Base-by-base conservation (phyloP, 176 grass and related monocot genomes). In the Musa itinerans region DNA sequence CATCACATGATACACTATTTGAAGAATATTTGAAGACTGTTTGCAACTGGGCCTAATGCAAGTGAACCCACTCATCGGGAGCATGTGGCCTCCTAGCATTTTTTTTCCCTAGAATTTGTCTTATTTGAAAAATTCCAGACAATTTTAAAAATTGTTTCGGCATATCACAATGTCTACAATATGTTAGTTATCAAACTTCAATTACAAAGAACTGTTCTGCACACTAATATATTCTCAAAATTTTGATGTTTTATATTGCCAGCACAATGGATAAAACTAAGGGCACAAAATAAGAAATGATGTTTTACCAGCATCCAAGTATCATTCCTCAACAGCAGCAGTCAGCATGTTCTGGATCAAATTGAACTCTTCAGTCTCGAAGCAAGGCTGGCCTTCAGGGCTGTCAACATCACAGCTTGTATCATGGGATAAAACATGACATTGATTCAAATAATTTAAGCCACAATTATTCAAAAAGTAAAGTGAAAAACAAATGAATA, bases 241-340 rank as follows among this genome's bases (percentile, higher is more conserved):
- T 34, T 34, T 34, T 34, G 29, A 34, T 34, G 3, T 34, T 34
- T 34, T 34, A 34, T 34, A 34, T 34, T 34, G 4, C 29, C 29
- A 34, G 29, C 29, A 34, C 29, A 34, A 34, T 34, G 29, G 29
- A 48, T 27, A 11, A 17, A 34, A 19, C 14, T 48, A 49, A 48
- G 12, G 2, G 3, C 15, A 69, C 49, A 11, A 21, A 19, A 70
- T 6, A 4, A 9, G 20, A 34, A 49, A 50, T 29, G 69, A 73
- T 53, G 16, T 81, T 70, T 49, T 70, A 93, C 95, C 90, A 76
- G 95, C 95, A 82, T 98, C 95, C 83, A 76, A 87, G 84, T 98
- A 98, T 56, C 88, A 84, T 69, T 98, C 95, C 79, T 93, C 90
- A 69, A 88, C 76, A 54, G 84, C 86, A 86, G 95, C 95, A 34